These are phyloP conservation scores for Cicer yamashitae DNA, from an alignment of 306 rosid species.

Conservation along the genomic window DNA sequence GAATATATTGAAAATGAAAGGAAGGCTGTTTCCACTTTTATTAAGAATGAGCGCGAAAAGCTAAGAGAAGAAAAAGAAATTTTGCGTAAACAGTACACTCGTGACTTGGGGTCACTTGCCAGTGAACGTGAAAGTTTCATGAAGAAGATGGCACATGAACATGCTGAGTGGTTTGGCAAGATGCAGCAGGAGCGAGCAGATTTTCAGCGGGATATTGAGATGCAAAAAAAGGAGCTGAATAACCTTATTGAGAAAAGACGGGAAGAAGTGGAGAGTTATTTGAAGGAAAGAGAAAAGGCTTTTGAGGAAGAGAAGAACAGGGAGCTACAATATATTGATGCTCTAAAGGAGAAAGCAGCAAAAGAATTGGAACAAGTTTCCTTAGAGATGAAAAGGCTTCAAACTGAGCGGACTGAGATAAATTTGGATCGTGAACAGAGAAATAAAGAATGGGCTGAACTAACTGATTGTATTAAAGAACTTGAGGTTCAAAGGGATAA, in stretches of 20 bases:
- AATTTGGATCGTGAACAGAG: conserved; percentile 84
- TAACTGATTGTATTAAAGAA: conserved; percentile 80
- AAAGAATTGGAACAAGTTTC: conserved; percentile 81
- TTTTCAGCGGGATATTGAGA: conserved; percentile 78
- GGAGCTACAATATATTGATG: conserved; percentile 63
- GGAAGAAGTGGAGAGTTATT: conserved; percentile 84
- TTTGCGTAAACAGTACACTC: conserved; percentile 70
- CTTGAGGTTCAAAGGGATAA: conserved; percentile 89
- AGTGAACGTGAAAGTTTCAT: conserved; percentile 83
- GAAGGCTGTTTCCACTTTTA: conserved; percentile 65
- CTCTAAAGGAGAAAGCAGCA: conserved; percentile 72
- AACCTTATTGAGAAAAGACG: conserved; percentile 84
- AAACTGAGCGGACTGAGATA: conserved; percentile 77
- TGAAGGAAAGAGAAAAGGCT: conserved; percentile 70
- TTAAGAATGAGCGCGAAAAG: conserved; percentile 77
- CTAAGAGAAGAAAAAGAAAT: conserved; percentile 71
- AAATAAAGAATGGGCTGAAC: conserved; percentile 91
- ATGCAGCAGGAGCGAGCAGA: conserved; percentile 90
- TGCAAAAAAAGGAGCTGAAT: conserved; percentile 74
- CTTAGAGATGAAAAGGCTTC: conserved; percentile 78
- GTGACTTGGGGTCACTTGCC: conserved; percentile 67
- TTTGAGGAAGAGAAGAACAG: conserved; percentile 83
- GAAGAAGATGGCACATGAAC: conserved; percentile 83
- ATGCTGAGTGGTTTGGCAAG: conserved; percentile 83
- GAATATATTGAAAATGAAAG: conserved; percentile 73